Conservation (phyloP, 2,329 filamentous ascomycete genomes). For the Diaporthe velutina region DNA sequence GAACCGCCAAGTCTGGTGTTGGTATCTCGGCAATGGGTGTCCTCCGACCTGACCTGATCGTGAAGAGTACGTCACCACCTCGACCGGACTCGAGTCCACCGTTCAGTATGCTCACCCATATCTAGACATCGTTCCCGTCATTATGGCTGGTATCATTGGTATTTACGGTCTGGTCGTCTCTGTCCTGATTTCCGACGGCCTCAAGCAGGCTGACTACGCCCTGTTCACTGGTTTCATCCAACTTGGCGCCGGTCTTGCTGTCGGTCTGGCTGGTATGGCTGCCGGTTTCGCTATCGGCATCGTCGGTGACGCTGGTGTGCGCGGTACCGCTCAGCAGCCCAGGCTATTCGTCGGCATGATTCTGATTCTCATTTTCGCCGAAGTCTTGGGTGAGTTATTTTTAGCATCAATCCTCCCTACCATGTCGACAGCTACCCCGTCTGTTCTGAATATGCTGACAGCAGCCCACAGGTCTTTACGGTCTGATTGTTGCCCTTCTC, state of each 20-base stretch:
- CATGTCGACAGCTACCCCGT: neutral
- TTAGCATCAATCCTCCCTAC: neutral
- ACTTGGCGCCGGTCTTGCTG: conserved; percentile 84
- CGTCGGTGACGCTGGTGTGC: conserved; percentile 89
- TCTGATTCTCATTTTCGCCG: conserved; percentile 98
- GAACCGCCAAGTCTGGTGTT: conserved; percentile 97
- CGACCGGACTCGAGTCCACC: conserved; percentile 32
- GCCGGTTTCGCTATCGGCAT: conserved; percentile 91
- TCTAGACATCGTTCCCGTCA: conserved; percentile 97
- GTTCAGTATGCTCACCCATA: conserved; percentile 37
- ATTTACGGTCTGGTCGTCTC: conserved; percentile 95
- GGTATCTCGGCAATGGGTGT: conserved; percentile 99
- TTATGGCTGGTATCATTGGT: conserved; percentile 99
- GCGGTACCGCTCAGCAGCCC: conserved; percentile 86
- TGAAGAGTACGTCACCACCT: conserved; percentile 84
- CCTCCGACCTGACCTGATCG: conserved; percentile 95
- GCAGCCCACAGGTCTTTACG: conserved; percentile 84
- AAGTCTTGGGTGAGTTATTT: conserved; percentile 85
- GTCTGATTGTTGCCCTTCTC: conserved; percentile 96
- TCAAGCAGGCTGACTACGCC: conserved; percentile 75
- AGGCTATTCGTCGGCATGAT: conserved; percentile 97
- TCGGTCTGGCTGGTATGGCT: conserved; percentile 86
- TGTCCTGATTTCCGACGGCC: conserved; percentile 85
- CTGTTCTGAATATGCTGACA: conserved; percentile 7
- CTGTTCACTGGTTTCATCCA: conserved; percentile 89